phyloP scores from a whole-genome alignment of 345 rosid genomes.

The Rhodomyrtus tomentosa region DNA sequence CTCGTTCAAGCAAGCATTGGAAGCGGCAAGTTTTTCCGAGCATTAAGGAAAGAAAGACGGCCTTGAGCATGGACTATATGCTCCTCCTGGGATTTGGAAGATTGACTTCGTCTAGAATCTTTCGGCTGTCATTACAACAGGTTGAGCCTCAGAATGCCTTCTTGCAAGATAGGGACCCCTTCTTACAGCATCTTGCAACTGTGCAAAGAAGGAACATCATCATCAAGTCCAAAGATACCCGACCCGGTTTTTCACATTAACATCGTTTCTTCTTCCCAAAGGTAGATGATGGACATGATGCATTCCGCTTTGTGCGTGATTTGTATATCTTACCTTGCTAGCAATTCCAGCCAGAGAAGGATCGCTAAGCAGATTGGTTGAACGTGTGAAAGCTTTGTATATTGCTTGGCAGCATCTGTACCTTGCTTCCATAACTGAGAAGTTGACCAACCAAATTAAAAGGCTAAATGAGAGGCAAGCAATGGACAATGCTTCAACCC shows the following conservation, averaged over 20 bases:
- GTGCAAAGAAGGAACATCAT: slow-evolving; percentile 6
- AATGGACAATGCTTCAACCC: not conserved
- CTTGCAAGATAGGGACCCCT: slow-evolving; percentile 63
- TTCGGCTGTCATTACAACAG: slow-evolving; percentile 68
- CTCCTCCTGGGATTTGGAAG: not conserved
- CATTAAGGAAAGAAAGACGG: not conserved
- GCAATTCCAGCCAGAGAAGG: slow-evolving; percentile 43
- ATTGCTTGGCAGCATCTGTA: slow-evolving; percentile 74
- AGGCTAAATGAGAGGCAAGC: not conserved
- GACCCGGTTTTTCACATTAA: not conserved
- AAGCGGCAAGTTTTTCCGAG: not conserved
- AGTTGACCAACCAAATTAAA: not conserved
- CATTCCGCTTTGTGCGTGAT: not conserved
- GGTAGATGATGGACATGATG: not conserved
- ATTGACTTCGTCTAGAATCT: slow-evolving; percentile 29
- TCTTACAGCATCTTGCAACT: slow-evolving; percentile 81
- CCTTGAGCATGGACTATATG: not conserved
- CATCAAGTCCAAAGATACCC: not conserved
- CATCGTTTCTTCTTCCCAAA: not conserved
- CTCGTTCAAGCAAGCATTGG: not conserved
- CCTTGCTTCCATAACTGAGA: slow-evolving; percentile 73
- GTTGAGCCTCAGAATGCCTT: slow-evolving; percentile 44
- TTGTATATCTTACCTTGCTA: slow-evolving; percentile 30
- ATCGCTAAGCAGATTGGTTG: slow-evolving; percentile 42
- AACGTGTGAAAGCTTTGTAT: slow-evolving; percentile 36